A percentile compares a stretch with the other conserved stretches of the same genome.
These are phyloP conservation scores for Sindora glabra DNA, from an alignment of 306 rosid genomes.

Conservation along the genomic window DNA sequence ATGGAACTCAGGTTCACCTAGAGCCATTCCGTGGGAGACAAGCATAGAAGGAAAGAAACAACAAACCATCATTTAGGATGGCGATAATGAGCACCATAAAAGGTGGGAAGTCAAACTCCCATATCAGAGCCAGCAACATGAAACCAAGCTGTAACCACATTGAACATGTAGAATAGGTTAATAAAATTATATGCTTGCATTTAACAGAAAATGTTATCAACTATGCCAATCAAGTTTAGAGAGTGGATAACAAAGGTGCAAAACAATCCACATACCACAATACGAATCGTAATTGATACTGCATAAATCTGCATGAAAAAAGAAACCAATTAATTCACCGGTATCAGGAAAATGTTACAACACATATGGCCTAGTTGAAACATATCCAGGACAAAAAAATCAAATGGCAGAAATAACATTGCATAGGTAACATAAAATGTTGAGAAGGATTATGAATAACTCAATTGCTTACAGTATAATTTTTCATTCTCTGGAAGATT, in stretches of 20 bases:
- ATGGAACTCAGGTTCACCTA: background rate
- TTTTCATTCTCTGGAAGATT: conserved; percentile 97
- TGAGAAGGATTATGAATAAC: background rate
- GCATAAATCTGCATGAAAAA: conserved; percentile 79
- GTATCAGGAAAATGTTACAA: background rate
- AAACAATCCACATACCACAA: conserved; percentile 62
- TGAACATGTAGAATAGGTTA: conserved; percentile 12
- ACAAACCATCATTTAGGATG: conserved; percentile 91
- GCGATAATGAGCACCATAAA: conserved; percentile 98
- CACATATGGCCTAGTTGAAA: background rate
- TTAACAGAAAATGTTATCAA: background rate
- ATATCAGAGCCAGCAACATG: conserved; percentile 92
- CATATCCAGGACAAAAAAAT: background rate
- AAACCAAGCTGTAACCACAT: conserved; percentile 81
- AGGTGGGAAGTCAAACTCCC: conserved; percentile 97
- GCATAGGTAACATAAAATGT: background rate
- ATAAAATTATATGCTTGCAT: conserved; percentile 7
- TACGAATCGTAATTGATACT: conserved; percentile 96
- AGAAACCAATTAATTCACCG: background rate
- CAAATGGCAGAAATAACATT: background rate
- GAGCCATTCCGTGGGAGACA: background rate
- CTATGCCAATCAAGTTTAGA: background rate
- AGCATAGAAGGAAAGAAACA: background rate
- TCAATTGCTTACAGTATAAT: conserved; percentile 71
- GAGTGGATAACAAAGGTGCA: background rate